Base-by-base conservation (phyloP, 2,329 filamentous ascomycete genomes). In the Bipolaris oryzae region DNA sequence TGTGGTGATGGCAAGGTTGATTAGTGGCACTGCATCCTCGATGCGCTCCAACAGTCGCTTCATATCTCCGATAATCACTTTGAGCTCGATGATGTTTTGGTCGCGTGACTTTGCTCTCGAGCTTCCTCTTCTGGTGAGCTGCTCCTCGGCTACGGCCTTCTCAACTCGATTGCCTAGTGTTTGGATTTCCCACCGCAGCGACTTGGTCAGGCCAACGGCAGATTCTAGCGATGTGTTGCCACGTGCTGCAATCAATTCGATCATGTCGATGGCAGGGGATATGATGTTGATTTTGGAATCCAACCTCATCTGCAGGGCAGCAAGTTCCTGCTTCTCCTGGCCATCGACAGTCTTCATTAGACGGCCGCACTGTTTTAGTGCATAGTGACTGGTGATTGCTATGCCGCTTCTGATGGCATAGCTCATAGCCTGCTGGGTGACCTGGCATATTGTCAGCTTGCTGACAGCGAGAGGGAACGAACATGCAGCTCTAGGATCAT, bases 1-100 rank as follows among this genome's bases (percentile, higher is more conserved):
- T 0, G 93, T 94, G 1, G 92, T 95, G 63, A 99, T 96, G 53
- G 95, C 95, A 25, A 99, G 82, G 67, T 95, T 96, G 73, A 99
- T 89, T 3, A 96, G 81, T 0, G 94, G 94, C 10, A 98, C 91
- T 11, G 94, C 90, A 74, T 95, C 89, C 74, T 98, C 94, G 60
- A 99, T 96, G 7, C 89, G 86, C 10, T 80, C 78, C 1, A 98
- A 82, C 2, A 99, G 78, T 11, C 79, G 82, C 70, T 88, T 90
- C 69, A 96, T 94, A 43, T 93, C 90, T 10, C 79, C 72, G 50
- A 94, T 86, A 61, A 98, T 90, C 37, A 80, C 77, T 50, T 85
- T 82, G 20, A 96, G 80, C 69, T 94, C 88, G 1, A 80, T 76
- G 53, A 88, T 84, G 57, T 85, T 87, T 55, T 84, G 79, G 13